Evolutionary conservation across 257 asterid species (phyloP).

Genomic region (Rehmannia glutinosa): DNA sequence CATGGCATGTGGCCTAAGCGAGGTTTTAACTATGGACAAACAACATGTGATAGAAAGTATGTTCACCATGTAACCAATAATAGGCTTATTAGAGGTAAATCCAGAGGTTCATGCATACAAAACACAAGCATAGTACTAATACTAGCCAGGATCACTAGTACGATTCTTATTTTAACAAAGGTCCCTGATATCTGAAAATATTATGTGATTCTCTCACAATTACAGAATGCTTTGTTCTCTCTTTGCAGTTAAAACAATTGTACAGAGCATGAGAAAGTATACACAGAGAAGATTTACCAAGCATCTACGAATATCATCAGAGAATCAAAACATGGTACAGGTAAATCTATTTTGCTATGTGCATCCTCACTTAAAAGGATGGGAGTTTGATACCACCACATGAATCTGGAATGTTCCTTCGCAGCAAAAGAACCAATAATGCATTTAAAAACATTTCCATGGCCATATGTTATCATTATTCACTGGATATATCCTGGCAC

Average conservation of each 20-base stretch:
- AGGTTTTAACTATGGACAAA: too few species aligned
- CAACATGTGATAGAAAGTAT: neutral
- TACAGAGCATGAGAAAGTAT: neutral
- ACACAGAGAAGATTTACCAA: too few species aligned
- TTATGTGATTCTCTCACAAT: neutral
- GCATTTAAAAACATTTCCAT: slow-evolving; percentile 5
- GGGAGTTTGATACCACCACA: too few species aligned
- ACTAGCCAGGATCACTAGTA: neutral
- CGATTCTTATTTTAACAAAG: neutral
- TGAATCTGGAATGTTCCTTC: too few species aligned
- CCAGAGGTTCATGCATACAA: slow-evolving; percentile 2
- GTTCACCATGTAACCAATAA: neutral
- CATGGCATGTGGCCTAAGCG: too few species aligned
- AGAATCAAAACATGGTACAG: too few species aligned
- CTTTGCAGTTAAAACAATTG: neutral
- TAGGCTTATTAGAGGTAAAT: slow-evolving; percentile 9
- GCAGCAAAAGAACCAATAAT: too few species aligned
- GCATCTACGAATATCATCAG: too few species aligned
- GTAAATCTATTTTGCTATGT: too few species aligned
- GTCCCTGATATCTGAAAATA: neutral
- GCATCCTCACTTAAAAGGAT: too few species aligned
- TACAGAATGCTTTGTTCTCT: too few species aligned
- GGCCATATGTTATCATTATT: slow-evolving; percentile 5
- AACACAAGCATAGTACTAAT: neutral
- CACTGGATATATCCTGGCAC: neutral